phyloP scores from a whole-genome alignment of 495 filamentous ascomycete genomes.

The Penicillium paxilli region DNA sequence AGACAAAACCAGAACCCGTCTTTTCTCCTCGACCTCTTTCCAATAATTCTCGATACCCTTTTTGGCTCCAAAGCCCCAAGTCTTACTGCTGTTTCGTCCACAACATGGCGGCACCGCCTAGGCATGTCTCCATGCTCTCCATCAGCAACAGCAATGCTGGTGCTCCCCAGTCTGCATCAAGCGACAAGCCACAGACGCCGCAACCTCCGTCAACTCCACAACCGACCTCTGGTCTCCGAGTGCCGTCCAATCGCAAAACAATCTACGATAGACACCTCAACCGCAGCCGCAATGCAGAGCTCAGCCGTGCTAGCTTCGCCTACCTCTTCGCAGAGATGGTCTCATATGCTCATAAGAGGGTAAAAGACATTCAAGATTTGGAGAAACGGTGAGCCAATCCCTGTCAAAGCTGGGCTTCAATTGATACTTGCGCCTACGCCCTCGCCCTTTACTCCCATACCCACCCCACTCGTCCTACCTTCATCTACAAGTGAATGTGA shows the following conservation, averaged over 20 bases:
- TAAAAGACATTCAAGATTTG: conserved; percentile 88
- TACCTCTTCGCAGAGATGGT: conserved; percentile 98
- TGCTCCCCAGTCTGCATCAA: conserved; percentile 20
- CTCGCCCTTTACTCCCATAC: too few species aligned
- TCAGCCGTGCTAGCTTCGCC: conserved; percentile 90
- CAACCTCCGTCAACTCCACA: conserved; percentile 38
- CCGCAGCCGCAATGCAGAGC: conserved; percentile 79
- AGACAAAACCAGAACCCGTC: too few species aligned
- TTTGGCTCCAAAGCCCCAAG: too few species aligned
- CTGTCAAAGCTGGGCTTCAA: not conserved
- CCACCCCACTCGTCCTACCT: not conserved
- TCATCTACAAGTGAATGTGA: not conserved
- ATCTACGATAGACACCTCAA: conserved; percentile 97
- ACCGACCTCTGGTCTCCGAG: conserved; percentile 69
- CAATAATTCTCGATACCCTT: too few species aligned
- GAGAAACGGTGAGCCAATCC: conserved; percentile 73
- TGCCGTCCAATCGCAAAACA: conserved; percentile 92
- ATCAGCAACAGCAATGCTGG: conserved; percentile 37
- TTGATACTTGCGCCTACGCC: not conserved
- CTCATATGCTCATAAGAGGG: conserved; percentile 84
- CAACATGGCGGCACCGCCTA: conserved; percentile 37
- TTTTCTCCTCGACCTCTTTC: too few species aligned
- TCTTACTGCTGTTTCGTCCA: conserved; percentile 5
- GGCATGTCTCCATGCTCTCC: conserved; percentile 41
- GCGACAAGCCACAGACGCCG: conserved; percentile 28